Evolutionary conservation across 2,329 filamentous ascomycete genomes (phyloP).

Genomic region (Seiridium cupressi): DNA sequence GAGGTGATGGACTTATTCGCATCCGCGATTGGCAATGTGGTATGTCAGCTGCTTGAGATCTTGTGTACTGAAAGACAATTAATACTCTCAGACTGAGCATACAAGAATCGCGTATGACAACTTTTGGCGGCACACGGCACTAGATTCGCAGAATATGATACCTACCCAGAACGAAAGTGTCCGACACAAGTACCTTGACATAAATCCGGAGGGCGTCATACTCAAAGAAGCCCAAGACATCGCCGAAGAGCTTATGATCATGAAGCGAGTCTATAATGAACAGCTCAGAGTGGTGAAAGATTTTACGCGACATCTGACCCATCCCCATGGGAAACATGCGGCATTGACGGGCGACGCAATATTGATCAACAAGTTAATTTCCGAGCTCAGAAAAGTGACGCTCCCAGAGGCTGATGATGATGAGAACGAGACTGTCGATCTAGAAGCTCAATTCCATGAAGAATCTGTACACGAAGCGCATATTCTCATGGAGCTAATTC

Average conservation of each 20-base stretch:
- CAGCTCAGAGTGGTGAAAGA: conserved; percentile 14
- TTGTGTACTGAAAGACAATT: background rate
- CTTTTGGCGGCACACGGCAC: conserved; percentile 1
- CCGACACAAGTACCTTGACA: conserved; percentile 16
- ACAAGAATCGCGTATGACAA: conserved; percentile 10
- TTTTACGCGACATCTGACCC: conserved; percentile 10
- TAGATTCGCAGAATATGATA: conserved; percentile 7
- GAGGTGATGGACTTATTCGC: conserved; percentile 31
- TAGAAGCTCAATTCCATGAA: background rate
- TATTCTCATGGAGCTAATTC: background rate
- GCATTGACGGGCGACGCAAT: background rate
- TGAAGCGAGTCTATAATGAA: conserved; percentile 24
- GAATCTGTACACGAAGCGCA: background rate
- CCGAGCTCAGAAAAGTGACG: background rate
- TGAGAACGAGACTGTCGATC: background rate
- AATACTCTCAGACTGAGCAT: background rate
- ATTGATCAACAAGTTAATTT: background rate
- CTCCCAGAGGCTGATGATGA: background rate
- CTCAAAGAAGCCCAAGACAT: conserved; percentile 29
- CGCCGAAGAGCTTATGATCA: conserved; percentile 30
- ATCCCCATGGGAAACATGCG: background rate
- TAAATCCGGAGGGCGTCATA: conserved; percentile 27
- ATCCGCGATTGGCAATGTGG: conserved; percentile 25
- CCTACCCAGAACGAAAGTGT: too few relatives aligned
- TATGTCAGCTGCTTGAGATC: conserved; percentile 13